These are phyloP conservation scores for Zasmidium citrigriseum DNA, from an alignment of 2,329 filamentous ascomycete genomes.

Conservation along the genomic window DNA sequence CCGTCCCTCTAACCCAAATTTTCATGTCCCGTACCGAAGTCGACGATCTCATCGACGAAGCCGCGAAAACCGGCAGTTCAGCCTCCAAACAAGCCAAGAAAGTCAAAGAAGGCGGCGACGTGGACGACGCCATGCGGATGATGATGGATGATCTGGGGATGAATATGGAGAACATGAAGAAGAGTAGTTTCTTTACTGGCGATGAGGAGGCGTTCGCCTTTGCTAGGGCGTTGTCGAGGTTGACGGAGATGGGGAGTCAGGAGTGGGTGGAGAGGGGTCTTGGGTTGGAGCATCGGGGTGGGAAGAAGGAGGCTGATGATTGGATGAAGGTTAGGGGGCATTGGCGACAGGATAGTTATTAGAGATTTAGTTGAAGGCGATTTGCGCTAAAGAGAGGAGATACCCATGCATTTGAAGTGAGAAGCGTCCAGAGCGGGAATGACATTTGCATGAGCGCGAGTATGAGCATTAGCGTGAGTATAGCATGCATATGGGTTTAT, in stretches of 20 bases:
- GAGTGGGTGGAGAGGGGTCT: conserved; percentile 88
- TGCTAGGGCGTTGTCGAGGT: conserved; percentile 77
- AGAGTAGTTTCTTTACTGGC: conserved; percentile 82
- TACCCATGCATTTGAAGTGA: no score
- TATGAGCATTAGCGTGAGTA: no score
- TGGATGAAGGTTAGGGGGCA: conserved; percentile 67
- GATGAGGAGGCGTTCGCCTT: conserved; percentile 98
- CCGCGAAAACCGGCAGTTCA: conserved; percentile 28
- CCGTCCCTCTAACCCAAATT: conserved; percentile 78
- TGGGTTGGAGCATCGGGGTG: conserved; percentile 64
- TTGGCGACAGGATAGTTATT: conserved; percentile 64
- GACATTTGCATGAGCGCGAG: no score
- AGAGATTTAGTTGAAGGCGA: background rate
- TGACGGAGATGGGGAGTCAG: conserved; percentile 90
- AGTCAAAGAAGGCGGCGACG: conserved; percentile 36
- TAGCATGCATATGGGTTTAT: no score
- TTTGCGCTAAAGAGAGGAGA: background rate
- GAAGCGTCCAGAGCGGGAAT: no score
- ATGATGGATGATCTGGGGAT: conserved; percentile 87
- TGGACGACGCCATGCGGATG: conserved; percentile 72
- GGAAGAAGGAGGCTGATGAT: conserved; percentile 64
- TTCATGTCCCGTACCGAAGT: conserved; percentile 58
- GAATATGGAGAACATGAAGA: conserved; percentile 82
- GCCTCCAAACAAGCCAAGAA: conserved; percentile 31
- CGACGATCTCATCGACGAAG: conserved; percentile 45